Percentiles rank a stretch among this genome's conserved stretches.
Evolutionary conservation across 768 basidiomycete genomes (phyloP).

Genomic region (Obba rivulosa): DNA sequence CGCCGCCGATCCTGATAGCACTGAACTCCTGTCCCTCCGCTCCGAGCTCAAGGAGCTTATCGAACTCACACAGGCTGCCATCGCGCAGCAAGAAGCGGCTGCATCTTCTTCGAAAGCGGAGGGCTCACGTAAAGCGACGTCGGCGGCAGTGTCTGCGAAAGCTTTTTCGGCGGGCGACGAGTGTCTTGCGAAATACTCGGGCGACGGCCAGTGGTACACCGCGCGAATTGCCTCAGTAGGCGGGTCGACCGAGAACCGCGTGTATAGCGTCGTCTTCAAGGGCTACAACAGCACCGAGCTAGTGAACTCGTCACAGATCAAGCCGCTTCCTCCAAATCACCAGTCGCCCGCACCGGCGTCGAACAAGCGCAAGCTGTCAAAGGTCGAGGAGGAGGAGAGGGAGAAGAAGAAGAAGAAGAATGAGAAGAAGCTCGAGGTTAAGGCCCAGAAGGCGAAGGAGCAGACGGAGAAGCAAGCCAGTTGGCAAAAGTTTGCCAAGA

Average conservation of each 20-base stretch:
- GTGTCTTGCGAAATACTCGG: slow-evolving; percentile 80
- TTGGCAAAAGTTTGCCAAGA: slow-evolving; percentile 96
- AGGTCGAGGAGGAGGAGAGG: slow-evolving; percentile 81
- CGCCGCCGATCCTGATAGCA: slow-evolving; percentile 65
- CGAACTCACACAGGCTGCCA: slow-evolving; percentile 65
- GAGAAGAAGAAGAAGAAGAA: slow-evolving; percentile 93
- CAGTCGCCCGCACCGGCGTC: slow-evolving; percentile 28
- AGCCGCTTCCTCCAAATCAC: slow-evolving; percentile 59
- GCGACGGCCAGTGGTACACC: slow-evolving; percentile 82
- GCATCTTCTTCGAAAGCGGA: slow-evolving; percentile 58
- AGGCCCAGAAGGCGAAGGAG: slow-evolving; percentile 84
- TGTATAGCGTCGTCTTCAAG: slow-evolving; percentile 88
- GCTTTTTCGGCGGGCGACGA: slow-evolving; percentile 82
- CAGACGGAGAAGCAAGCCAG: slow-evolving; percentile 77
- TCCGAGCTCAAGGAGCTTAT: slow-evolving; percentile 82
- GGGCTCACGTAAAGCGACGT: slow-evolving; percentile 47
- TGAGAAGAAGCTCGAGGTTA: slow-evolving; percentile 84
- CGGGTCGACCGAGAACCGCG: slow-evolving; percentile 74
- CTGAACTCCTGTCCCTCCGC: slow-evolving; percentile 66
- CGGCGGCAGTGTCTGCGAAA: slow-evolving; percentile 41
- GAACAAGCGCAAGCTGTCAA: slow-evolving; percentile 73
- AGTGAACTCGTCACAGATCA: slow-evolving; percentile 66
- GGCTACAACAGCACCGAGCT: slow-evolving; percentile 90
- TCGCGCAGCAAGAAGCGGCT: slow-evolving; percentile 61
- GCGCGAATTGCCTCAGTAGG: slow-evolving; percentile 83